A percentile compares a stretch with the other conserved stretches of the same genome.
Evolutionary conservation across 352 stramenopile species (phyloP).

Genomic region (Phytophthora chlamydospora): DNA sequence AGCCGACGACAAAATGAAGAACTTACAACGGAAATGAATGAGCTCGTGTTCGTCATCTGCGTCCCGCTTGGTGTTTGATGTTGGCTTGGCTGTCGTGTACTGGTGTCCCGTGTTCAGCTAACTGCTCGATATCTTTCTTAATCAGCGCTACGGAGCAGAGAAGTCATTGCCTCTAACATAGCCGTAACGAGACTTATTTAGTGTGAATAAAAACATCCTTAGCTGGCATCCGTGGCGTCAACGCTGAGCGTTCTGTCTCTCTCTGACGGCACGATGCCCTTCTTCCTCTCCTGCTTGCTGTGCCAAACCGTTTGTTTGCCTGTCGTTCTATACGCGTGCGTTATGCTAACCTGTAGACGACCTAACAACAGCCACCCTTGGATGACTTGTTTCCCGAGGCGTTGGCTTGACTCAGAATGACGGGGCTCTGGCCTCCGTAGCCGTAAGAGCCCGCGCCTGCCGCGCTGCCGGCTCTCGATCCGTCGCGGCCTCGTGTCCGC

Average conservation of each 20-base stretch:
- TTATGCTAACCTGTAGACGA: slow-evolving; percentile 12
- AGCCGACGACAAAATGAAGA: slow-evolving; percentile 34
- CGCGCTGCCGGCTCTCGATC: slow-evolving; percentile 39
- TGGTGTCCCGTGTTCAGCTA: not conserved
- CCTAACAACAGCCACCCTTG: slow-evolving; percentile 48
- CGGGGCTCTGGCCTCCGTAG: slow-evolving; percentile 40
- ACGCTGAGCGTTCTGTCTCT: slow-evolving; percentile 10
- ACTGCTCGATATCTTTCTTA: not conserved
- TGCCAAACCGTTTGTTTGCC: not conserved
- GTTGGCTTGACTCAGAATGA: slow-evolving; percentile 43
- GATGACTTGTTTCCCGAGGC: slow-evolving; percentile 27
- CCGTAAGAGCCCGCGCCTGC: slow-evolving; percentile 32
- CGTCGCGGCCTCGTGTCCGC: slow-evolving; percentile 50
- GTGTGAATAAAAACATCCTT: slow-evolving; percentile 43
- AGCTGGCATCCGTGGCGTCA: slow-evolving; percentile 30
- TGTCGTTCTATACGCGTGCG: slow-evolving; percentile 16
- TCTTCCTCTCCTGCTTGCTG: slow-evolving; percentile 7
- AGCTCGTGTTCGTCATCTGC: slow-evolving; percentile 24
- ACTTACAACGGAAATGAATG: slow-evolving; percentile 37
- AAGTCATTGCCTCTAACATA: slow-evolving; percentile 5
- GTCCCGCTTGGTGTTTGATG: slow-evolving; percentile 10
- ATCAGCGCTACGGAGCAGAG: not conserved
- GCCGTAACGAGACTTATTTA: slow-evolving; percentile 17
- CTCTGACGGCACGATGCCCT: slow-evolving; percentile 20
- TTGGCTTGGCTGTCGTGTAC: not conserved